Conservation (phyloP, 2,329 filamentous ascomycete species). For the Cercospora nicotianae region DNA sequence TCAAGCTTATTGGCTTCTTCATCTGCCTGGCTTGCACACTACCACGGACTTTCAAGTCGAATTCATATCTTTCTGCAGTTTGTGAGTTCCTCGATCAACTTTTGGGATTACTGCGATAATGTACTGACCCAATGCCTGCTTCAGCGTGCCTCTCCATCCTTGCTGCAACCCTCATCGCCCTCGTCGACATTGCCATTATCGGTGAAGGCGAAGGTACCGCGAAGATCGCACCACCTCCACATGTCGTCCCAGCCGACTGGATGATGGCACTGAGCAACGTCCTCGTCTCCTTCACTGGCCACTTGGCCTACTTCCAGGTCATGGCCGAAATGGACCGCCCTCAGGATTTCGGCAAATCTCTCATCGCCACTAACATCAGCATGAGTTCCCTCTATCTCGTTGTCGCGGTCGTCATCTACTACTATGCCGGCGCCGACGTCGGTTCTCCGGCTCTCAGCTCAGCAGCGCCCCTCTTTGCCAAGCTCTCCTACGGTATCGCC, state of each 20-base stretch:
- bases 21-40: slow-evolving; percentile 61
- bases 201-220: slow-evolving; percentile 44
- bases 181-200: slow-evolving; percentile 45
- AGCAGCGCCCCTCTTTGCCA: slow-evolving; percentile 55
- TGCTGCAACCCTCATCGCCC: slow-evolving; percentile 59
- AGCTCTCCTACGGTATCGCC: slow-evolving; percentile 67
- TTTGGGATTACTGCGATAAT: neutral
- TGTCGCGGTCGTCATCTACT: slow-evolving; percentile 68
- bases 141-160: slow-evolving; percentile 64
- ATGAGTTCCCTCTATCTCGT: slow-evolving; percentile 65
- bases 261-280: slow-evolving; percentile 62
- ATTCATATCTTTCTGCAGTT: slow-evolving; percentile 62
- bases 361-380: slow-evolving; percentile 60
- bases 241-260: slow-evolving; percentile 37
- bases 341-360: slow-evolving; percentile 61
- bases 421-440: slow-evolving; percentile 62
- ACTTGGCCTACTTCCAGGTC: slow-evolving; percentile 68
- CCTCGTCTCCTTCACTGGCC: slow-evolving; percentile 63
- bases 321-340: slow-evolving; percentile 65
- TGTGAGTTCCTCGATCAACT: slow-evolving; percentile 44
- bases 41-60: slow-evolving; percentile 62
- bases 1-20: slow-evolving; percentile 59
- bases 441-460: slow-evolving; percentile 66
- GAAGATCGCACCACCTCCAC: slow-evolving; percentile 43
- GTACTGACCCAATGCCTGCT: slow-evolving; percentile 7